Evolutionary conservation across 257 asterid genomes (phyloP).

Genomic region (Solanum gracilifrons): DNA sequence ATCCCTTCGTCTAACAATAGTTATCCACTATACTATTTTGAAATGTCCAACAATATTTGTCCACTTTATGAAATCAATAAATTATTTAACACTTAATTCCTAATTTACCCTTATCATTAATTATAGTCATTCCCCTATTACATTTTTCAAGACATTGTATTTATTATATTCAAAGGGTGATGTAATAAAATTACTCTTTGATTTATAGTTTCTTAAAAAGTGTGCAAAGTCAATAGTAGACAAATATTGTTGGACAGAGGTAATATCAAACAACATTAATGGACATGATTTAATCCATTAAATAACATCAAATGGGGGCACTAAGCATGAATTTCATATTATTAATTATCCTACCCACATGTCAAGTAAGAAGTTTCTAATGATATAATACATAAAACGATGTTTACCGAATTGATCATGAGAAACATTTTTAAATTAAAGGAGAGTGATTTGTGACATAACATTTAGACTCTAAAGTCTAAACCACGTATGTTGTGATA

Average conservation of each 20-base stretch:
- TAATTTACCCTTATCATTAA: too few relatives aligned
- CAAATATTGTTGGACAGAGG: too few relatives aligned
- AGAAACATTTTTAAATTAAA: not conserved
- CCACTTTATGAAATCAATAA: not conserved
- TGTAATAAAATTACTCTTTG: too few relatives aligned
- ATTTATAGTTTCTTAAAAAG: too few relatives aligned
- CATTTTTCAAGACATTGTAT: too few relatives aligned
- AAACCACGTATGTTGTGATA: not conserved
- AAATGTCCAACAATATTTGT: not conserved
- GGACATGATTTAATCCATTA: not conserved
- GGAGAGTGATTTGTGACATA: not conserved
- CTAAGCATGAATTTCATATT: not conserved
- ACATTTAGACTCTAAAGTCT: not conserved
- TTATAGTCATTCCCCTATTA: too few relatives aligned
- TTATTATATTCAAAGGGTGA: not conserved
- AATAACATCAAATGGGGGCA: not conserved
- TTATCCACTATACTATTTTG: too few relatives aligned
- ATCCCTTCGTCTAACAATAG: too few relatives aligned
- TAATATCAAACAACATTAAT: not conserved
- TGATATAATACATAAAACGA: conserved; percentile 1
- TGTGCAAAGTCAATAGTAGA: not conserved
- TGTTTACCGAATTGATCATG: conserved; percentile 14
- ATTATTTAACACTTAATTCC: too few relatives aligned
- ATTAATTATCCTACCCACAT: not conserved
- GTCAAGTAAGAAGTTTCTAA: not conserved